Evolutionary conservation across 371 early-diverging fungal species (phyloP), one percentile per base, ranked within the genome.

Genomic region (Lichtheimia ramosa): DNA sequence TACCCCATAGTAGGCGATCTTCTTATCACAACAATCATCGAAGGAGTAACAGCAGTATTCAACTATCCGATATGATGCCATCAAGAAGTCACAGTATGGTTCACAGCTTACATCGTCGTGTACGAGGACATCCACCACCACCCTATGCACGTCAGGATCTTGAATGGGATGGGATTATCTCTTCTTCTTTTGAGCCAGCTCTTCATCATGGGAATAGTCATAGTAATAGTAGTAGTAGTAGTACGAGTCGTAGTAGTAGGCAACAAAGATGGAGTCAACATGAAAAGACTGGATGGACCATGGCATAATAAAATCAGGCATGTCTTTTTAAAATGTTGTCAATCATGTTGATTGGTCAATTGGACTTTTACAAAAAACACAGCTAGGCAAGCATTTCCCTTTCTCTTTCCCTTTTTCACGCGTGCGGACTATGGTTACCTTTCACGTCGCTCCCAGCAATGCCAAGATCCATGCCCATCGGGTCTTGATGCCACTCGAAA

Each of bases 81-180:
- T 62, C 3, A 43, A 65, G 3, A 63, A 68, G 18, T 25, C 53
- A 15, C 52, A 70, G 43, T 43, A 65, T 70, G 15, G 67, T 58
- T 3, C 62, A 52, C 16, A 70, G 62, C 40, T 58, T 79, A 12
- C 79, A 79, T 64, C 65, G 79, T 39, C 61, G 74, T 0, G 68
- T 75, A 53, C 66, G 79, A 13, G 76, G 79, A 3, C 64, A 74
- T 14, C 62, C 63, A 5, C 41, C 43, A 20, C 58, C 58, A 13
- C 51, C 56, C 3, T 66, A 71, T 43, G 58, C 53, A 18, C 53
- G 75, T 49, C 79, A 73, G 41, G 79, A 79, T 63, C 28, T 79
- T n/a, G 79, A 79, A 61, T 79, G 76, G 76, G 79, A 79, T 48
- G 79, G 79, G 25, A 34, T 34, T 10, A 65, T 75, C 0, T 51